Base-by-base conservation (phyloP, 108 stramenopile species). In the Conticribra weissflogii region DNA sequence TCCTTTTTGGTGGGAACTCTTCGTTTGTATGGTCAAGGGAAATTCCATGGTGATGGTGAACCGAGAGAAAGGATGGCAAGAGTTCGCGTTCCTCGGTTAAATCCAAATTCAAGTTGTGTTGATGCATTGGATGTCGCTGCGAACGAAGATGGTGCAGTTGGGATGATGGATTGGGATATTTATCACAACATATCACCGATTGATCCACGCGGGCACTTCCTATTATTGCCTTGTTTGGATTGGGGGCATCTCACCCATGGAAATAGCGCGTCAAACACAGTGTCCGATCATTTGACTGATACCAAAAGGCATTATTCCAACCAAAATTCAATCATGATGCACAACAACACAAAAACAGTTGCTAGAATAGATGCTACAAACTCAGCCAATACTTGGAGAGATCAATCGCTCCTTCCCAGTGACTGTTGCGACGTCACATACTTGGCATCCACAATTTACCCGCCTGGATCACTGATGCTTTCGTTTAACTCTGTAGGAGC, bases 161-260 rank as follows among this genome's bases (percentile, higher is more conserved):
- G 12, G 24, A 22, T 53, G 52, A 23, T 24, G 15, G 27, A 47
- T 52, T 87, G 81, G 81, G 83, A 84, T 31, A 68, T 85, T 12
- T 85, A 55, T 71, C 82, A 85, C 63, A 87, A 87, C 71, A 76
- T 87, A 12, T 74, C 77, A 52, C 86, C 86, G 19, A 81, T 79
- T 3, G 86, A 87, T 61, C 54, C 66, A 16, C 72, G 86, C 22
- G 86, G 86, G 1, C 86, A 87, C 41, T 87, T 84, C 66, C 72
- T 87, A 3, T 63, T 85, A 0, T 19, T 87, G 25, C 86, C 86
- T 2, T 65, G 53, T 2, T 45, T 84, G 44, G 21, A 28, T 18
- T 44, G 77, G 34, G 21, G 68, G 44, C n/a, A n/a, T n/a, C n/a
- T n/a, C n/a, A n/a, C n/a, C n/a, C n/a, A n/a, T n/a, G n/a, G n/a